Conservation (phyloP, 805 yeast species). For the Millerago galiae region DNA sequence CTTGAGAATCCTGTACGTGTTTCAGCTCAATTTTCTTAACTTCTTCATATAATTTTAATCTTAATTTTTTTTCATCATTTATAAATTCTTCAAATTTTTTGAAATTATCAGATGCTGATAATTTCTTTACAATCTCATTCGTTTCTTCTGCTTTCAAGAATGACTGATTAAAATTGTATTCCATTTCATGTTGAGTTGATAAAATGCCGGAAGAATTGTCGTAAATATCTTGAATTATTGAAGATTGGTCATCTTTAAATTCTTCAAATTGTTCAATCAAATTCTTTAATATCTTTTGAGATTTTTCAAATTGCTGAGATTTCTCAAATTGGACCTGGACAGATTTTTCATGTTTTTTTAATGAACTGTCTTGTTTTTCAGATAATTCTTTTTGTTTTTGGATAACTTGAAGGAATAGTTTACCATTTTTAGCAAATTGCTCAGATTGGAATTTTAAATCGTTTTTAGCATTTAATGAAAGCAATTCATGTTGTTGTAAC, state of each 20-base stretch:
- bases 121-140: no score
- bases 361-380: slow-evolving; percentile 1
- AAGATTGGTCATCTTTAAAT: no score
- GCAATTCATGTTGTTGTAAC: not conserved
- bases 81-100: not conserved
- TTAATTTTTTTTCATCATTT: not conserved
- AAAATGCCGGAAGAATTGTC: no score
- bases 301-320: no score
- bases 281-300: no score
- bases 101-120: not conserved
- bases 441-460: not conserved
- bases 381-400: slow-evolving; percentile 1
- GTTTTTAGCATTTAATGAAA: not conserved
- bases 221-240: no score
- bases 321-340: no score
- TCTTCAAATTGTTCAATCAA: not conserved
- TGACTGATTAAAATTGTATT: no score
- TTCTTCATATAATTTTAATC: not conserved
- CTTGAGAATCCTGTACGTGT: not conserved
- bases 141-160: no score
- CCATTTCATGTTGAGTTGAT: no score
- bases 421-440: not conserved
- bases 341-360: not conserved
- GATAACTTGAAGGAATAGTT: not conserved
- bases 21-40: not conserved